phyloP scores from a whole-genome alignment of 345 rosid species.

The Linum tenue region DNA sequence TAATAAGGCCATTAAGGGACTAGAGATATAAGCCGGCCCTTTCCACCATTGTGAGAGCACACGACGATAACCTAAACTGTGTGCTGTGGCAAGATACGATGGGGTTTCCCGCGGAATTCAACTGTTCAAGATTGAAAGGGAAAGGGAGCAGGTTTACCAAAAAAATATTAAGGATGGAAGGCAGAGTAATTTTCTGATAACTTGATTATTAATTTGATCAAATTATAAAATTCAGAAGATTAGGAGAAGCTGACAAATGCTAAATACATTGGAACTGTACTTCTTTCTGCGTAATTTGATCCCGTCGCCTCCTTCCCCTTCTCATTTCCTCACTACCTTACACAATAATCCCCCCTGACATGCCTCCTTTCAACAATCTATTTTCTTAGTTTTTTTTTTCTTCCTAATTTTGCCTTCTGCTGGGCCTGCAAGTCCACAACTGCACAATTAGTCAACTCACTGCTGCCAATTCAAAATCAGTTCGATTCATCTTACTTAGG shows the following conservation, averaged over 20 bases:
- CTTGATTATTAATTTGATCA: too few species aligned
- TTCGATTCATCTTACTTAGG: background rate
- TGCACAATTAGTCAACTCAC: background rate
- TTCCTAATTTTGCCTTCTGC: background rate
- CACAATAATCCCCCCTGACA: background rate
- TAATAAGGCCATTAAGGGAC: too few species aligned
- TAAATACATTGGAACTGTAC: background rate
- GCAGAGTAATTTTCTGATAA: too few species aligned
- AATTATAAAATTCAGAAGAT: too few species aligned
- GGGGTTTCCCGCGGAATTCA: background rate
- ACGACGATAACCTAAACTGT: too few species aligned
- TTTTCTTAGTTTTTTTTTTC: too few species aligned
- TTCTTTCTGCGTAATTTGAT: background rate
- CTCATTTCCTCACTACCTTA: background rate
- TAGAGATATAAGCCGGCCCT: too few species aligned
- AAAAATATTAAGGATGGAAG: too few species aligned
- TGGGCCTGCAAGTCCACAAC: background rate
- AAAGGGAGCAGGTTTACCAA: too few species aligned
- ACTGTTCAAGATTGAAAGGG: background rate
- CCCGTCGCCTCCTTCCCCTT: background rate
- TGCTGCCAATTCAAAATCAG: background rate
- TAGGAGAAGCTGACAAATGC: too few species aligned
- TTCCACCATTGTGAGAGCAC: too few species aligned
- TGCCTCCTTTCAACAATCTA: background rate
- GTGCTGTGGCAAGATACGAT: background rate